phyloP scores from a whole-genome alignment of 495 filamentous ascomycete genomes.

The Daldinia childiae region DNA sequence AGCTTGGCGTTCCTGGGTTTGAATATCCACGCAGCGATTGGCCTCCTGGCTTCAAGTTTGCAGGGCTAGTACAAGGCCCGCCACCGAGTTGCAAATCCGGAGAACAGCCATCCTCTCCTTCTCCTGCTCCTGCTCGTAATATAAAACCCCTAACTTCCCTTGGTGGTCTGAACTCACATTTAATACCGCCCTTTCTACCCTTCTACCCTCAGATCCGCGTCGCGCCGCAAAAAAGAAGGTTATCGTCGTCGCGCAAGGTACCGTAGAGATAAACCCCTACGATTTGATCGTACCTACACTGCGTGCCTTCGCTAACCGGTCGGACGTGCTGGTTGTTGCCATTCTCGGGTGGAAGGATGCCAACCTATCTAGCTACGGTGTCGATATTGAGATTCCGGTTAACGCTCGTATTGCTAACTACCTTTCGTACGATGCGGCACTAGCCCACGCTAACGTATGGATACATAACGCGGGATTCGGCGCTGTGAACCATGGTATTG shows the following conservation, averaged over 20 bases:
- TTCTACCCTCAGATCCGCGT: background rate
- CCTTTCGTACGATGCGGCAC: slow-evolving; percentile 49
- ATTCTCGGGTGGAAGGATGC: slow-evolving; percentile 47
- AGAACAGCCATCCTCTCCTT: background rate
- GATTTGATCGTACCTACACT: slow-evolving; percentile 52
- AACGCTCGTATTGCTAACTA: slow-evolving; percentile 50
- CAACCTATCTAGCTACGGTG: slow-evolving; percentile 18
- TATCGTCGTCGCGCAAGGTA: slow-evolving; percentile 54
- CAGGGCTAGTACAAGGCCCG: slow-evolving; percentile 44
- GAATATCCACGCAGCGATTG: slow-evolving; percentile 52
- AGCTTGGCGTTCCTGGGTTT: slow-evolving; percentile 50
- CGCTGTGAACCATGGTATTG: slow-evolving; percentile 51
- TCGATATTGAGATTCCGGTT: slow-evolving; percentile 22
- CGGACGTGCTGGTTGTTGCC: slow-evolving; percentile 46
- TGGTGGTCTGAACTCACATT: slow-evolving; percentile 42
- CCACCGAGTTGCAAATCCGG: slow-evolving; percentile 10
- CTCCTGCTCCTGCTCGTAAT: background rate
- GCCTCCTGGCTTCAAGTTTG: slow-evolving; percentile 45
- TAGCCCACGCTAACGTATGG: slow-evolving; percentile 51
- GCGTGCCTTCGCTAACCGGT: slow-evolving; percentile 36
- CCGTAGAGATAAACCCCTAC: slow-evolving; percentile 42
- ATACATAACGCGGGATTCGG: slow-evolving; percentile 54
- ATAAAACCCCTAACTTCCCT: slow-evolving; percentile 18
- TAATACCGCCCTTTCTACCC: slow-evolving; percentile 3
- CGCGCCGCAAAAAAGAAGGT: slow-evolving; percentile 40